Evolutionary conservation across 441 rosid genomes (phyloP).

Genomic region (Populus hybrid): DNA sequence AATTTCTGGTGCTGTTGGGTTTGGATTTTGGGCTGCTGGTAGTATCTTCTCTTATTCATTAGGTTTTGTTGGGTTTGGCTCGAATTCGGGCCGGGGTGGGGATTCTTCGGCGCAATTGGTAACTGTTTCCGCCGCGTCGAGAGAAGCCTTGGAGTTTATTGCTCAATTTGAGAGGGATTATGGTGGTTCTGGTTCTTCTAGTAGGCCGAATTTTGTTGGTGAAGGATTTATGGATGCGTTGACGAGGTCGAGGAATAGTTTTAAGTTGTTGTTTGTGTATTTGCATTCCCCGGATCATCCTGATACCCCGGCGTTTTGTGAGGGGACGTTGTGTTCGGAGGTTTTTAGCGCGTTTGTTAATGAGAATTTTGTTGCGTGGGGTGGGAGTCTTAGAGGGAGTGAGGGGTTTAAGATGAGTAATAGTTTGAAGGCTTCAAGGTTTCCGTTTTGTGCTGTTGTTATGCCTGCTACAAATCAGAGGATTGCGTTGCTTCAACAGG

Average conservation of each 20-base stretch:
- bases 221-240: constrained; percentile 96
- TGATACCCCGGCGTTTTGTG: constrained; percentile 71
- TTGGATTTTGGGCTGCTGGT: constrained; percentile 94
- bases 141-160: constrained; percentile 74
- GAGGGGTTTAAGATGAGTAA: constrained; percentile 99
- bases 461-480: constrained; percentile 96
- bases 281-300: constrained; percentile 98
- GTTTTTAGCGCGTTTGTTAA: constrained; percentile 59
- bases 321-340: constrained; percentile 68
- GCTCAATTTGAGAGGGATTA: constrained; percentile 77
- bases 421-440: constrained; percentile 91
- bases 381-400: constrained; percentile 84
- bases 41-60: constrained; percentile 81
- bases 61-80: constrained; percentile 70
- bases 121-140: constrained; percentile 63
- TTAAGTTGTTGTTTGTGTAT: constrained; percentile 78
- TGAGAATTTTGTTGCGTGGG: constrained; percentile 93
- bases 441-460: constrained; percentile 90
- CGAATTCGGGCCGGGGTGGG: constrained; percentile 35
- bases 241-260: constrained; percentile 70
- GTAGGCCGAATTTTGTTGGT: constrained; percentile 61
- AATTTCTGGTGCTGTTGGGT: constrained; percentile 79
- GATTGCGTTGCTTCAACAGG: constrained; percentile 96
- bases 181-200: constrained; percentile 36
- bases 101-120: constrained; percentile 53